These are phyloP conservation scores for Mycosphaerella sp. DNA, from an alignment of 2,329 filamentous ascomycete genomes.

Conservation along the genomic window DNA sequence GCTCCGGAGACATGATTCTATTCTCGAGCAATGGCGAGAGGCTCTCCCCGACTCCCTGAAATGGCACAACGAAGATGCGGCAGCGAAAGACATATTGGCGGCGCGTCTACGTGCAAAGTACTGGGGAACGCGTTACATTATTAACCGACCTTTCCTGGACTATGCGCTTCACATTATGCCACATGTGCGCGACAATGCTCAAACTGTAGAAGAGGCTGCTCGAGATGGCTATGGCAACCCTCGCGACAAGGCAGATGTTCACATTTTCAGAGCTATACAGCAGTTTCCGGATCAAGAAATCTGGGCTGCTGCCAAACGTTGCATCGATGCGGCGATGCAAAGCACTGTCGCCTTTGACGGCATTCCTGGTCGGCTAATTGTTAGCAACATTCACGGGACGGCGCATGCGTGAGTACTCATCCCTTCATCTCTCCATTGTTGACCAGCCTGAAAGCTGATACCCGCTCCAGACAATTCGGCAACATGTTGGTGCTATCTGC, in stretches of 20 bases:
- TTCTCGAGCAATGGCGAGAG: conserved; percentile 48
- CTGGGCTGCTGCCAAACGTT: conserved; percentile 38
- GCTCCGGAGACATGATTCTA: conserved; percentile 31
- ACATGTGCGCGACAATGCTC: conserved; percentile 21
- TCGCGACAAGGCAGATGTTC: conserved; percentile 31
- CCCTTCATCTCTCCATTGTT: background rate
- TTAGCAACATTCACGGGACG: conserved; percentile 93
- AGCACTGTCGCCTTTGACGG: conserved; percentile 81
- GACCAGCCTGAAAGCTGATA: conserved; percentile 22
- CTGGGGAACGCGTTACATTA: conserved; percentile 86
- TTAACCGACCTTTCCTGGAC: conserved; percentile 70
- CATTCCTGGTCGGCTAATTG: conserved; percentile 60
- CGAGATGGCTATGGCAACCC: conserved; percentile 29
- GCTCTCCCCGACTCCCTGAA: conserved; percentile 48
- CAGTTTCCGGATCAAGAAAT: conserved; percentile 28
- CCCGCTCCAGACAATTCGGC: conserved; percentile 73
- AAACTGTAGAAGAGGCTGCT: conserved; percentile 25
- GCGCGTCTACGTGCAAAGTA: conserved; percentile 89
- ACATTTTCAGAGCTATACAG: conserved; percentile 34
- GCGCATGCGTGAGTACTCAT: conserved; percentile 74
- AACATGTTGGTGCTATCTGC: conserved; percentile 89
- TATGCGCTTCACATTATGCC: conserved; percentile 51
- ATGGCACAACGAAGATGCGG: conserved; percentile 63
- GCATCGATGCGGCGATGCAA: conserved; percentile 68
- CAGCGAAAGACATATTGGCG: conserved; percentile 68